Percentiles rank a stretch among this genome's conserved stretches.
Conservation (phyloP, 139 green algal genomes). For the Desmodesmus armatus region DNA sequence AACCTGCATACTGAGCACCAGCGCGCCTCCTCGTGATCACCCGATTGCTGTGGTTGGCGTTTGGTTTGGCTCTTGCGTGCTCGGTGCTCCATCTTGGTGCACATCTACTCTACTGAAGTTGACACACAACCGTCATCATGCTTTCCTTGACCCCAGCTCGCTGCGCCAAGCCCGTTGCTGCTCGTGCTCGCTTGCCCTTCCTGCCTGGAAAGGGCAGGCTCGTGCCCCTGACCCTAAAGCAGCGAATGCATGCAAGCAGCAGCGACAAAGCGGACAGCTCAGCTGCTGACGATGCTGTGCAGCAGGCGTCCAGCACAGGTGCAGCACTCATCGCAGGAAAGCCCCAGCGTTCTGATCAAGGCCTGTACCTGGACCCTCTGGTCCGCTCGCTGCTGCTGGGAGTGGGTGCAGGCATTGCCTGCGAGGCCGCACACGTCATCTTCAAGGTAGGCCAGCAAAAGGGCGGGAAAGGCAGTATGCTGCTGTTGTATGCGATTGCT, state of each 20-base stretch:
- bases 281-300: too few species aligned
- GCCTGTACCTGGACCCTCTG: slow-evolving; percentile 67
- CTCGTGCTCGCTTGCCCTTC: not conserved
- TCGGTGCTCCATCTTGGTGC: too few species aligned
- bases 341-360: not conserved
- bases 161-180: not conserved
- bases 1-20: too few species aligned
- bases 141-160: too few species aligned
- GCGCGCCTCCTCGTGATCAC: too few species aligned
- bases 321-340: not conserved
- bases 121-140: too few species aligned
- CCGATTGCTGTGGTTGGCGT: too few species aligned
- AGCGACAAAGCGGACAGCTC: not conserved
- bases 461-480: too few species aligned
- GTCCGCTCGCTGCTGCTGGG: slow-evolving; percentile 74
- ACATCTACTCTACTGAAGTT: too few species aligned
- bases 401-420: slow-evolving; percentile 59
- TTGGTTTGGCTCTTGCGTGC: too few species aligned
- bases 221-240: not conserved
- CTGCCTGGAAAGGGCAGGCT: not conserved
- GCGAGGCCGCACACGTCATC: slow-evolving; percentile 69
- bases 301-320: not conserved
- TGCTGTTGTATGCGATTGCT: too few species aligned
- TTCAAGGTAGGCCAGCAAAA: too few species aligned
- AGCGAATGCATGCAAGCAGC: not conserved